Evolutionary conservation across 257 asterid genomes (phyloP).

Genomic region (Solanum corneliomulleri): DNA sequence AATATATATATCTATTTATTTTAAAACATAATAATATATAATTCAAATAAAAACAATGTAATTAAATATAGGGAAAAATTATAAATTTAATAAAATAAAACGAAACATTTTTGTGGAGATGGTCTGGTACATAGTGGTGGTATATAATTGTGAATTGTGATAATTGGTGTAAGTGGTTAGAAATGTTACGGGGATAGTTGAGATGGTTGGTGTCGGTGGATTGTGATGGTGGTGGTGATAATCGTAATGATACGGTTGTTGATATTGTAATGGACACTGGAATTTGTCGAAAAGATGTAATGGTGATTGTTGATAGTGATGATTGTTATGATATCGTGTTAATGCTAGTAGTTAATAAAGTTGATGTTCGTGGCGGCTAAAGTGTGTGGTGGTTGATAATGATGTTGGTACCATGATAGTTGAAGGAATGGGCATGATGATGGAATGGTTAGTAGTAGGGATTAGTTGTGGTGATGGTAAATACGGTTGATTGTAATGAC

Average conservation of each 20-base stretch:
- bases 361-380: not conserved
- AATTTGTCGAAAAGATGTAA: no score
- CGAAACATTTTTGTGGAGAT: no score
- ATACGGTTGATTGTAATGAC: no score
- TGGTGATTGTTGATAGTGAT: not conserved
- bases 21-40: no score
- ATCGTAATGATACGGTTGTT: not conserved
- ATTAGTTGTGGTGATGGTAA: not conserved
- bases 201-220: not conserved
- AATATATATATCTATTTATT: no score
- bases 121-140: not conserved
- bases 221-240: no score
- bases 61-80: no score
- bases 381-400: not conserved
- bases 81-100: no score
- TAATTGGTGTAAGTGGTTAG: not conserved
- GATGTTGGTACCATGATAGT: not conserved
- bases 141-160: not conserved
- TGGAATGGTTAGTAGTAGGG: not conserved
- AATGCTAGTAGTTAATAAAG: not conserved
- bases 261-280: not conserved
- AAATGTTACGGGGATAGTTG: not conserved
- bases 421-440: not conserved
- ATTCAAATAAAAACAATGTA: no score
- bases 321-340: not conserved